Conservation (phyloP, 768 basidiomycete species). For the Leccinum incarnatum region DNA sequence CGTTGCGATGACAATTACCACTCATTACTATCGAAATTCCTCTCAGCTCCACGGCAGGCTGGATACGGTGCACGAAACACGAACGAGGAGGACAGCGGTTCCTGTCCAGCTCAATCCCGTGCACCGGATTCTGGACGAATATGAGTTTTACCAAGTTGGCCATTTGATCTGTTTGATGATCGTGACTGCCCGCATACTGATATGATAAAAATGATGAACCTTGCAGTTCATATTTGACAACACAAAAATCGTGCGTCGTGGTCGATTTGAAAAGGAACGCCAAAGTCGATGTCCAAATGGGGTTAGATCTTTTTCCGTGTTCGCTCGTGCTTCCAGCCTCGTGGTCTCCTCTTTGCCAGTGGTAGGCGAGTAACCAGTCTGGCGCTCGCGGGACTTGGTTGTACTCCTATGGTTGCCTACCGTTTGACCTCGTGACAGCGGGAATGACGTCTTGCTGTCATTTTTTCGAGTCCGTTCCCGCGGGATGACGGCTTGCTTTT, state of each 20-base stretch:
- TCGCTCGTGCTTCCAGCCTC: conserved; percentile 10
- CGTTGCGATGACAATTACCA: conserved; percentile 3
- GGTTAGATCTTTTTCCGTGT: background rate
- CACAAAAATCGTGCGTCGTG: conserved; percentile 1
- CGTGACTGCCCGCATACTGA: conserved; percentile 7
- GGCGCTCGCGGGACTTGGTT: background rate
- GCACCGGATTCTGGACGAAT: conserved; percentile 9
- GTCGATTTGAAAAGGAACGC: conserved; percentile 4
- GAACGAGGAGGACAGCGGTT: conserved; percentile 8
- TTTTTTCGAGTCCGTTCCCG: background rate
- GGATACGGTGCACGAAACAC: conserved; percentile 23
- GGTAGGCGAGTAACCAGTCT: background rate
- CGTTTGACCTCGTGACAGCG: background rate
- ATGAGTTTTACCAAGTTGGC: conserved; percentile 15
- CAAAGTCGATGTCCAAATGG: background rate
- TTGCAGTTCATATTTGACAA: conserved; percentile 11
- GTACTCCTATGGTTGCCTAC: background rate
- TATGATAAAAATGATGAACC: conserved; percentile 16
- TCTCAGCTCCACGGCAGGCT: conserved; percentile 18
- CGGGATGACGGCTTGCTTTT: background rate
- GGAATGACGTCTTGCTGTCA: conserved; percentile 2
- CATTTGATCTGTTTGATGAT: conserved; percentile 9
- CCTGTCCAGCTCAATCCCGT: conserved; percentile 5
- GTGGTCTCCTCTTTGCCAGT: conserved; percentile 9
- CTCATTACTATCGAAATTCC: conserved; percentile 8